Percentiles rank a stretch among this genome's conserved stretches.
phyloP scores from a whole-genome alignment of 441 rosid species.

The Populus tomentosa region DNA sequence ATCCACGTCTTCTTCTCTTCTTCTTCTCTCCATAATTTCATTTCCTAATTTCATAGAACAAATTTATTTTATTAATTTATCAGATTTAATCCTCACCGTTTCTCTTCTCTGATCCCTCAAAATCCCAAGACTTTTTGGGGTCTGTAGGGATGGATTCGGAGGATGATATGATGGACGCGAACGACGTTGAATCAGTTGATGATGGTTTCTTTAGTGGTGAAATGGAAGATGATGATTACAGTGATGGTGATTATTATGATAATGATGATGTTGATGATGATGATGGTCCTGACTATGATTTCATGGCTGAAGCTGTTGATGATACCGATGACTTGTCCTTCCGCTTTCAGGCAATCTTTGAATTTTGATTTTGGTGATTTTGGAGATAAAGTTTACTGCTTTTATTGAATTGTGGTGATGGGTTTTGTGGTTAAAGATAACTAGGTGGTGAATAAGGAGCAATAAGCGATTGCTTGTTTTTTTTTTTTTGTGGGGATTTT shows the following conservation, averaged over 20 bases:
- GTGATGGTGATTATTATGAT: slow-evolving; percentile 31
- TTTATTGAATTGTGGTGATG: neutral
- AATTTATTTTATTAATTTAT: too few relatives aligned
- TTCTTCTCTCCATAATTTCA: neutral
- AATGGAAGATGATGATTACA: slow-evolving; percentile 43
- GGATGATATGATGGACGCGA: slow-evolving; percentile 66
- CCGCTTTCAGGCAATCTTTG: slow-evolving; percentile 46
- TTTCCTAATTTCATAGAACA: neutral
- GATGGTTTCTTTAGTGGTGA: slow-evolving; percentile 80
- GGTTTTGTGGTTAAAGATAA: neutral
- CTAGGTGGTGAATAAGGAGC: too few relatives aligned
- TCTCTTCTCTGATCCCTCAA: neutral
- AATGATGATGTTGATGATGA: too few relatives aligned
- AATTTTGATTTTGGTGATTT: neutral
- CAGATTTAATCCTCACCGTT: neutral
- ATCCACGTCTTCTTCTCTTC: neutral
- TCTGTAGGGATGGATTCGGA: slow-evolving; percentile 52
- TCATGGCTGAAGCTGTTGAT: slow-evolving; percentile 36
- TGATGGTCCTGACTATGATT: slow-evolving; percentile 28
- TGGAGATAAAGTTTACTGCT: neutral
- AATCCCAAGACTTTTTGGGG: neutral
- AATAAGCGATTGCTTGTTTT: too few relatives aligned
- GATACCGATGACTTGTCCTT: slow-evolving; percentile 38
- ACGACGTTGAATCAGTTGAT: slow-evolving; percentile 56
- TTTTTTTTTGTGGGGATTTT: neutral